Base-by-base conservation (phyloP, 257 asterid species). In the Buddleja alternifolia region DNA sequence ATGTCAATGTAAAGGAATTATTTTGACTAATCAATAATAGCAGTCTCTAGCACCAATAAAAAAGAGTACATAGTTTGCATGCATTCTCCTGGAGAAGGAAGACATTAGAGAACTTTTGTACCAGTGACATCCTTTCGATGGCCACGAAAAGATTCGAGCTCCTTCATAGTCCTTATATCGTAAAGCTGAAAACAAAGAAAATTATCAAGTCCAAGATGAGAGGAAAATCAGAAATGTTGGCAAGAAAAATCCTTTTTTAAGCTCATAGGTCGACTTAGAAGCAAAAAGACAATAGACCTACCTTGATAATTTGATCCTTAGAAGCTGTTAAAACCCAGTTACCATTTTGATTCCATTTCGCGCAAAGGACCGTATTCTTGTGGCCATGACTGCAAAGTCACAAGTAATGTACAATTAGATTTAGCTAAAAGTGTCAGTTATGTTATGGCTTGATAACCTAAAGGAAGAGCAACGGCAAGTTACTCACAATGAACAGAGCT, bases 111-210 rank as follows among this genome's bases (percentile, higher is more conserved):
- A 74, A 64, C 15, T 63, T 66, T 3, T 77, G 63, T 83, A 93
- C 98, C 84, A 56, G 97, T 94, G 59, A 94, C 96, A 73, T 94
- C 99, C 84, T 91, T 94, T 68, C 76, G 82, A 77, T 94, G 99
- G 73, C 99, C 99, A 46, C 97, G 96, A 69, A 94, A 94, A 61
- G 99, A 87, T 75, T 91, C 93, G 48, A 94, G 95, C 85, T 94
- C 99, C 88, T 91, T 94, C 99, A 94, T 94, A 24, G 96, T 89
- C 83, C 99, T 88, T 82, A 94, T 90, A 76, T 94, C 99, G 79
- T 88, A 94, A 73, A 94, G 97, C 98, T 93, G 90, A 36, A 70
- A 72, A 69, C 55, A 32, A 63, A 64, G 67, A 68, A 14, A 21
- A 47, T 63, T n/a, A 50, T 44, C 47, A 59, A 69, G 37, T 10